Base-by-base conservation (phyloP, 2,329 filamentous ascomycete species). In the Ophiostoma triangulosporum region DNA sequence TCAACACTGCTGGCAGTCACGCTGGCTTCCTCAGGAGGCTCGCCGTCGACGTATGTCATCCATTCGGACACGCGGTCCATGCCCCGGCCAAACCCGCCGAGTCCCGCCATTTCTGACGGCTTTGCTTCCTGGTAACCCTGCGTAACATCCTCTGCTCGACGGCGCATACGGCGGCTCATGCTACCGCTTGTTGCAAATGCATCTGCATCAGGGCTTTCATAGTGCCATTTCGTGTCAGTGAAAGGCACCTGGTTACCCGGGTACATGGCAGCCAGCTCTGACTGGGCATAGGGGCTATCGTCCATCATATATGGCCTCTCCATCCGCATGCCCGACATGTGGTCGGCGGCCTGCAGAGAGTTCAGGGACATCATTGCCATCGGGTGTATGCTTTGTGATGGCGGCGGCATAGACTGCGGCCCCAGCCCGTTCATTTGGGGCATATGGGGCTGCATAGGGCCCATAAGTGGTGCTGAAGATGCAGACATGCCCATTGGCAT, bases 41-140 rank as follows among this genome's bases (percentile, higher is more conserved):
- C 73, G 6, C 68, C 69, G 57, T 69, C 67, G 15, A 77, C 70
- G 62, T 73, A 74, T 38, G 64, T 68, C 55, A 66, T 67, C 74
- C 74, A 77, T 54, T 75, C 71, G 43, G 64, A 65, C 17, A 77
- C 73, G 6, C 74, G 67, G 57, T 70, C 67, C 68, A 71, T 68
- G 9, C 74, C 74, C 32, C 69, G 65, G 1, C 69, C 71, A 27
- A 65, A 64, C 4, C 71, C 71, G 36, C 66, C 68, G 36, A 77
- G 66, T 4, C 74, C 74, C 26, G 74, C 74, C 61, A 76, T 63
- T 46, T 69, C 65, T 50, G 73, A 75, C 27, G 67, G 66, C 57
- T 61, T 57, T 53, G 51, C 60, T n/a, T n/a, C n/a, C 43, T 62
- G 58, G 45, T 62, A 57, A 14, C 45, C 4, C 52, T 60, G 58